Evolutionary conservation across 371 early-diverging fungal genomes (phyloP).

Genomic region (Dentiscutata heterogama): DNA sequence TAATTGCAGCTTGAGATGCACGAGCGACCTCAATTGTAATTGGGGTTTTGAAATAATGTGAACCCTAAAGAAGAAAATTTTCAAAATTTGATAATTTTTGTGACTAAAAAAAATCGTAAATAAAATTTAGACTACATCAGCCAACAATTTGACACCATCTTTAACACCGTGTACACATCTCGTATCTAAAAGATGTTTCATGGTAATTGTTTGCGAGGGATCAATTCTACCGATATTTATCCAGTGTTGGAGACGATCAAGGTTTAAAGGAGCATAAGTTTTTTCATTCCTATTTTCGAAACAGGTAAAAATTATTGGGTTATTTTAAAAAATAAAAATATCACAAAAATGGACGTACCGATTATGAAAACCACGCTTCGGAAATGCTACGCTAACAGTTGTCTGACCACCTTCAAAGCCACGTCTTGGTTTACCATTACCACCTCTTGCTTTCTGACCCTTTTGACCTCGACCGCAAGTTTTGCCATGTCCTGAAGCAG

Average conservation of each 20-base stretch:
- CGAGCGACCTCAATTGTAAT: slow-evolving; percentile 88
- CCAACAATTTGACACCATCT: slow-evolving; percentile 90
- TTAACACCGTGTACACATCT: slow-evolving; percentile 78
- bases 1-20: slow-evolving; percentile 86
- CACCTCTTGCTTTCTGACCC: slow-evolving; percentile 90
- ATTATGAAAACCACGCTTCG: slow-evolving; percentile 92
- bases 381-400: slow-evolving; percentile 83
- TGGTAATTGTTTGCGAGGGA: slow-evolving; percentile 82
- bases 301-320: background rate
- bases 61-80: slow-evolving; percentile 59
- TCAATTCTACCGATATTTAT: slow-evolving; percentile 90
- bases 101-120: background rate
- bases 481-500: slow-evolving; percentile 88
- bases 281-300: slow-evolving; percentile 65
- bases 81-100: background rate
- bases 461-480: slow-evolving; percentile 95
- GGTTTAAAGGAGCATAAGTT: slow-evolving; percentile 78
- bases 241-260: slow-evolving; percentile 94
- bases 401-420: slow-evolving; percentile 97
- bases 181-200: slow-evolving; percentile 81
- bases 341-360: slow-evolving; percentile 55
- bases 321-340: background rate
- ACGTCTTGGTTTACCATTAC: slow-evolving; percentile 81
- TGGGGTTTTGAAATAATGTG: slow-evolving; percentile 71
- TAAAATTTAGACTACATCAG: slow-evolving; percentile 62